Base-by-base conservation (phyloP, 352 stramenopile species). In the Phytophthora ohioensis region DNA sequence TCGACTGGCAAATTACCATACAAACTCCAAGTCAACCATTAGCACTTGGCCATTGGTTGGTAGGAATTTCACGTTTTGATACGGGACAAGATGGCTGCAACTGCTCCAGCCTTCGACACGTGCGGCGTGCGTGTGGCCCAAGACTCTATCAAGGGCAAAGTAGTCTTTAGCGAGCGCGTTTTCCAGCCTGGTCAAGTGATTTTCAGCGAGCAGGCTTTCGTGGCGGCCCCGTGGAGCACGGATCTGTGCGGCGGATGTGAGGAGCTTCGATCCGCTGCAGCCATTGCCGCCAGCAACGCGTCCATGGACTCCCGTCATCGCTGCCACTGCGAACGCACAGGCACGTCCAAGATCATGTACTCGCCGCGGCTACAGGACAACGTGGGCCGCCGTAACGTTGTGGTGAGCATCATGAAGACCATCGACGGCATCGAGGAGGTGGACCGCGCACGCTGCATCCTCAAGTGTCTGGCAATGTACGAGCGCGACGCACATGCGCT, bases 161-260 rank as follows among this genome's bases (percentile, higher is more conserved):
- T 92, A n/a, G 84, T 92, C 35, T 73, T 76, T 35, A 84, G 73
- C 35, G 71, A 90, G 59, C 82, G 81, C 12, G 57, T 63, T 1
- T 91, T 92, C 62, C 49, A 78, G 32, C 72, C 84, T 4, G 86
- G 86, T 5, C 80, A 91, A 27, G 82, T 92, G 34, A 88, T 94
- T 56, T 94, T 94, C 69, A 84, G 77, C 56, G 87, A 94, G 66
- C 59, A 88, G 61, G 84, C 87, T 27, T 92, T 94, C 61, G 87
- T 92, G 49, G 87, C 75, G 58, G 87, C 84, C 11, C 64, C 81
- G 8, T 94, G 87, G 86, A 88, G 76, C 67, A 90, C 80, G 13
- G 80, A 90, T 39, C 67, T 91, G 35, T 92, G 84, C 57, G 73
- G 80, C 9, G 67, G 55, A 36, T 91, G 84, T 43, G 84, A 92